Conservation (phyloP, 2,329 filamentous ascomycete species). For the Colletotrichum sidae region DNA sequence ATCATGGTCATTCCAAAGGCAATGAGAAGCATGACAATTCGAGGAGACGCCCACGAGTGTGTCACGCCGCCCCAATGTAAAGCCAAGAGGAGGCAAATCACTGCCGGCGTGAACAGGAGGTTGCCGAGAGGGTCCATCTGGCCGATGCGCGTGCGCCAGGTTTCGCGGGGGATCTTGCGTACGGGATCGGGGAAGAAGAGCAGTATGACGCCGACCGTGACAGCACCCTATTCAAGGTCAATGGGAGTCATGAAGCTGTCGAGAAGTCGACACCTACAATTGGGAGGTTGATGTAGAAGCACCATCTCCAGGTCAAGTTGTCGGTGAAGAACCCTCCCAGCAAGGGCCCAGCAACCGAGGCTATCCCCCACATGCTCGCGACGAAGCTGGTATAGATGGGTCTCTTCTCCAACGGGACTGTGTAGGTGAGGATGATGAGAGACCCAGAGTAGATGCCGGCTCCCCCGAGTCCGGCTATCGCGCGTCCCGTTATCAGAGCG, state of each 20-base stretch:
- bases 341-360: conserved; percentile 50
- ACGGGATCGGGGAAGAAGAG: conserved; percentile 41
- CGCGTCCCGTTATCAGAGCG: conserved; percentile 50
- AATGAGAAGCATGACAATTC: conserved; percentile 63
- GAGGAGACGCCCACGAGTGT: conserved; percentile 61
- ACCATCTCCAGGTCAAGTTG: conserved; percentile 53
- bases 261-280: conserved; percentile 40
- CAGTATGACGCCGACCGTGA: conserved; percentile 48
- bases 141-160: conserved; percentile 24
- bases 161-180: neutral
- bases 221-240: conserved; percentile 43
- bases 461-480: conserved; percentile 53
- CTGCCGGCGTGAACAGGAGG: conserved; percentile 47
- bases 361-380: conserved; percentile 60
- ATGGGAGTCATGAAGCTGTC: too few relatives aligned
- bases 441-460: conserved; percentile 60
- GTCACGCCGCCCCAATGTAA: conserved; percentile 62
- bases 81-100: conserved; percentile 61
- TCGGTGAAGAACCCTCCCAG: conserved; percentile 51
- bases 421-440: conserved; percentile 54
- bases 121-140: conserved; percentile 43
- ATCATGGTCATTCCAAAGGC: conserved; percentile 54
- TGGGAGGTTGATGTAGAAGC: conserved; percentile 55
- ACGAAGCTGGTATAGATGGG: conserved; percentile 53
- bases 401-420: conserved; percentile 47